phyloP scores from a whole-genome alignment of 2,329 filamentous ascomycete genomes.

The Fusarium brevicatenulatum region DNA sequence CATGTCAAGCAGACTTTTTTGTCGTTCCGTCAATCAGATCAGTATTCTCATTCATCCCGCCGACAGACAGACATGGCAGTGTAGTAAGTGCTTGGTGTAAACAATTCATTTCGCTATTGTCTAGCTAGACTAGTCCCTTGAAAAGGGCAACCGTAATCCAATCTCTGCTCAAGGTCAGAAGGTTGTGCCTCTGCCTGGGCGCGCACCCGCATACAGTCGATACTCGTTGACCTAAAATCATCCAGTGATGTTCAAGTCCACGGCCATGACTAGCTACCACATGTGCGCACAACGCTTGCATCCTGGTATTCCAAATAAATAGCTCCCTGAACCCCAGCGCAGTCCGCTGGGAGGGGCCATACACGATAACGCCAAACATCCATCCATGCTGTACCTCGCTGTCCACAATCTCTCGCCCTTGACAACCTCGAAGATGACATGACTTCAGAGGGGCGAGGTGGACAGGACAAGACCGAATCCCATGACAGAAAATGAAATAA shows the following conservation, averaged over 20 bases:
- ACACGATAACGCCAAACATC: constrained; percentile 46
- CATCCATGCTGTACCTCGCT: constrained; percentile 42
- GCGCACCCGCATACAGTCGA: not conserved
- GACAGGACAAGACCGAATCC: constrained; percentile 27
- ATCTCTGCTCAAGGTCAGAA: constrained; percentile 23
- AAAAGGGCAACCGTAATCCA: constrained; percentile 1
- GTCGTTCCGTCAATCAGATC: not conserved
- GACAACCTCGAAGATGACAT: constrained; percentile 27
- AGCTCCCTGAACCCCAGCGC: not conserved
- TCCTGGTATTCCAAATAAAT: constrained; percentile 28
- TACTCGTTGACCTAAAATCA: not conserved
- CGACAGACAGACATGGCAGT: not conserved
- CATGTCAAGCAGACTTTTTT: not conserved
- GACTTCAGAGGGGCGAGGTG: constrained; percentile 27
- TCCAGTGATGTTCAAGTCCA: constrained; percentile 6
- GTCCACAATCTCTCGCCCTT: constrained; percentile 31
- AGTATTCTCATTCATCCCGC: not conserved
- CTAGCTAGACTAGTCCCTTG: not conserved
- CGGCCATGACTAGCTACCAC: not conserved
- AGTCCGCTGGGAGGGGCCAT: constrained; percentile 28
- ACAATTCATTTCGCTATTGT: constrained; percentile 15
- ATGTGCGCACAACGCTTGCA: not conserved
- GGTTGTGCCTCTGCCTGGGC: constrained; percentile 30
- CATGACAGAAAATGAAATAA: constrained; percentile 27
- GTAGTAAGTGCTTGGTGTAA: not conserved